A percentile compares a stretch with the other conserved stretches of the same genome.
phyloP scores from a whole-genome alignment of 2,329 filamentous ascomycete genomes.

The Venturia pyrina region DNA sequence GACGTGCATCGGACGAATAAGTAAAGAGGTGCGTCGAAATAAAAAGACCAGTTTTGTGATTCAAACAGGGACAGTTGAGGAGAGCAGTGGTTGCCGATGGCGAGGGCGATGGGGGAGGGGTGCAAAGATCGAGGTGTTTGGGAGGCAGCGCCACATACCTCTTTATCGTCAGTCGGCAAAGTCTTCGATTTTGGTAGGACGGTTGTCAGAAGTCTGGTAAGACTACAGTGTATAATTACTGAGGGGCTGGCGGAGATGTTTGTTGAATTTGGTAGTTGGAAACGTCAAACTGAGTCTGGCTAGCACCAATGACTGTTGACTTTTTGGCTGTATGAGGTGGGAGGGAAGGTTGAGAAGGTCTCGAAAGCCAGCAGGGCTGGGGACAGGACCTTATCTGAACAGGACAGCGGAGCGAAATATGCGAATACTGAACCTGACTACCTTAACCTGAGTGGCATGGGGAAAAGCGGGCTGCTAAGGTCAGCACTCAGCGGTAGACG shows the following conservation, averaged over 20 bases:
- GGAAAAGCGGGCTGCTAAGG: not conserved
- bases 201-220: not conserved
- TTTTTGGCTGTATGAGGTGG: not conserved
- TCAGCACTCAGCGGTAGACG: not conserved
- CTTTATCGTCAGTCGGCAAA: not conserved
- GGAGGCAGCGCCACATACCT: not conserved
- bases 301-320: slow-evolving; percentile 8
- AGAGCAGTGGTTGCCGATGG: not conserved
- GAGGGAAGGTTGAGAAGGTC: not conserved
- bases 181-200: not conserved
- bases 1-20: not conserved
- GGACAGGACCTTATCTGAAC: slow-evolving; percentile 4
- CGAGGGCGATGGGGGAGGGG: not conserved
- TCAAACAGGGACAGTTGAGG: not conserved
- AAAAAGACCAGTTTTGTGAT: not conserved
- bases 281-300: slow-evolving; percentile 5
- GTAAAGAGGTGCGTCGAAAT: not conserved
- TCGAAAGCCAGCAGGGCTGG: not conserved
- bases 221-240: not conserved
- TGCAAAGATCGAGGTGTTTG: not conserved
- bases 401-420: not conserved
- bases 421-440: too few species aligned
- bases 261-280: not conserved
- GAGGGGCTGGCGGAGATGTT: not conserved
- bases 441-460: slow-evolving; percentile 1